Evolutionary conservation across 2,329 filamentous ascomycete species (phyloP).

Genomic region (Alternaria gaisen): DNA sequence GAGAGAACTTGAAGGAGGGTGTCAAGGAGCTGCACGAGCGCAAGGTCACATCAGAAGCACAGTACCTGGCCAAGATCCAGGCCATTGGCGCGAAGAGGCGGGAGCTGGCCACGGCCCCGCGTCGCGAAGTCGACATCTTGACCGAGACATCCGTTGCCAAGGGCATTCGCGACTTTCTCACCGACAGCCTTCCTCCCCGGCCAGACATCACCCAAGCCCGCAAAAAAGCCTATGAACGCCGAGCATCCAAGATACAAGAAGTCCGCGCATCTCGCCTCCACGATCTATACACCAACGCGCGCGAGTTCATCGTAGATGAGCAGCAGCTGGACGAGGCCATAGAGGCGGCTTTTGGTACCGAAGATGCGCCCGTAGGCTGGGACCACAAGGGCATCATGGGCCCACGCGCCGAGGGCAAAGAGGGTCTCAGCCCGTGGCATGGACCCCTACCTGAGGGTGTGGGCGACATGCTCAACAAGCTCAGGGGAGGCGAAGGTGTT

Average conservation of each 20-base stretch:
- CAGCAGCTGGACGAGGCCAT: conserved; percentile 77
- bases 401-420: conserved; percentile 26
- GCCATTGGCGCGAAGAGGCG: conserved; percentile 58
- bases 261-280: conserved; percentile 77
- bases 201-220: conserved; percentile 38
- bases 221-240: conserved; percentile 49
- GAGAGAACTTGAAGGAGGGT: conserved; percentile 76
- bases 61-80: conserved; percentile 31
- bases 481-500: conserved; percentile 48
- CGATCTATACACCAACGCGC: conserved; percentile 87
- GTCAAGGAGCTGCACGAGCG: conserved; percentile 71
- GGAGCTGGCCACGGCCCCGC: conserved; percentile 67
- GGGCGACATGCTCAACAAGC: conserved; percentile 43
- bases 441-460: conserved; percentile 44
- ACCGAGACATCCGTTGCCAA: conserved; percentile 43
- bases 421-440: conserved; percentile 45
- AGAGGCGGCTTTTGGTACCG: conserved; percentile 76
- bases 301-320: conserved; percentile 85
- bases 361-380: conserved; percentile 56
- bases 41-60: conserved; percentile 38
- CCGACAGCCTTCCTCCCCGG: conserved; percentile 38
- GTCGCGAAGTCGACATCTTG: conserved; percentile 68
- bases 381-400: conserved; percentile 32
- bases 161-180: conserved; percentile 47
- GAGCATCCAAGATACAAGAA: conserved; percentile 63